Evolutionary conservation across 2,329 filamentous ascomycete species (phyloP), one percentile per base, ranked within the genome.

Genomic region (Colletotrichum lini): DNA sequence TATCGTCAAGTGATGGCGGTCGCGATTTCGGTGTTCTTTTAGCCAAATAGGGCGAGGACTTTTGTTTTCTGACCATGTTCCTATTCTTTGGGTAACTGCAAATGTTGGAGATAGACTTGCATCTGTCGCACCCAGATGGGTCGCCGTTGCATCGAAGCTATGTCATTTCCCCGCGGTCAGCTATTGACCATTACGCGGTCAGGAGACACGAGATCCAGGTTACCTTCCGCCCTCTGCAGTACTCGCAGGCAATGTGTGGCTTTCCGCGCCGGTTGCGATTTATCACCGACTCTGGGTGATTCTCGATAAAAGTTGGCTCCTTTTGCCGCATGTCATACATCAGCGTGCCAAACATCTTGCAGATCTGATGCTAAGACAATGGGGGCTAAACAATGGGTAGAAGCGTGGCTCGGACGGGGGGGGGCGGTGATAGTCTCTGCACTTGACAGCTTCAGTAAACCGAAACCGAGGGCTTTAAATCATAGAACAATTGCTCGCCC

Each of bases 291-390:
- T 68, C 65, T 8, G 65, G 30, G 4, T 52, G 64, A 16, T 68
- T 68, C 35, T 68, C 52, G 12, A 68, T 44, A 13, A 68, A 68
- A 0, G 58, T 68, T 4, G 59, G 65, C 35, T 68, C 65, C 18
- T 68, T 57, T 12, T 68, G 65, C 13, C 50, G 58, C 1, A 68
- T 7, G 42, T 63, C 65, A 64, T 68, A 68, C 50, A 68, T 63
- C 30, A 68, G n/a, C 23, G 65, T 68, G 6, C 65, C 65, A 45
- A 68, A 68, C 65, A 68, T 68, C 40, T 62, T 62, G 26, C 30
- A 13, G 49, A 40, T 7, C n/a, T 38, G 49, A 30, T 30, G 4
- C 26, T 6, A 6, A 30, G 26, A 30, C 6, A 3, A 30, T 30
- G 26, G 26, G 5, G 26, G 26, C 26, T 26, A 30, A 6, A 6